These are phyloP conservation scores for Ophidiomyces ophidiicola DNA, from an alignment of 2,329 filamentous ascomycete species.

Conservation along the genomic window DNA sequence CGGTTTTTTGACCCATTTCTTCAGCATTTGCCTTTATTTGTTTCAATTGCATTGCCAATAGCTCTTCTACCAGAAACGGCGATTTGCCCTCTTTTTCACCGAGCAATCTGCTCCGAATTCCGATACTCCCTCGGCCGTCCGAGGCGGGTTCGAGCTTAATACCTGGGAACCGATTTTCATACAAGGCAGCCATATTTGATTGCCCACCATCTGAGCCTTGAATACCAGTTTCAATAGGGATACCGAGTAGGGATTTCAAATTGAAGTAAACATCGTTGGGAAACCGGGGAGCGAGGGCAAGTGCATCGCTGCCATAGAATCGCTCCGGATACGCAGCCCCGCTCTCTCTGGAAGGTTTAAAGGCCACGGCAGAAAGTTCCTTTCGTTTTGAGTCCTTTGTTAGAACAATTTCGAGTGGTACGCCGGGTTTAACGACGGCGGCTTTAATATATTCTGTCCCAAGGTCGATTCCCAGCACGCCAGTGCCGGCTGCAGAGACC, in stretches of 20 bases:
- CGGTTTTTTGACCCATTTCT: constrained; percentile 57
- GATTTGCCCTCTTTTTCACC: constrained; percentile 51
- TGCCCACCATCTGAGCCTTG: constrained; percentile 29
- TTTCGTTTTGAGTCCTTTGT: constrained; percentile 97
- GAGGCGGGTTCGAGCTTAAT: constrained; percentile 50
- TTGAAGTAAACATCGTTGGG: constrained; percentile 92
- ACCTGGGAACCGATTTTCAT: constrained; percentile 64
- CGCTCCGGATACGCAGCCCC: constrained; percentile 68
- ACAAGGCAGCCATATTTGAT: constrained; percentile 51
- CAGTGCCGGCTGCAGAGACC: constrained; percentile 49
- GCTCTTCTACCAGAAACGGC: constrained; percentile 69
- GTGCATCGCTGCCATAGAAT: constrained; percentile 80
- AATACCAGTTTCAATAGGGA: constrained; percentile 42
- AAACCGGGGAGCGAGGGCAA: constrained; percentile 75
- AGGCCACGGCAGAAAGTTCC: constrained; percentile 79
- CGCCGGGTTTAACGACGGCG: constrained; percentile 86
- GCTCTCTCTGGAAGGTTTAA: constrained; percentile 68
- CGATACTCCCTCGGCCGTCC: constrained; percentile 52
- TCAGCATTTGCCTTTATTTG: constrained; percentile 85
- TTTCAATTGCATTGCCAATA: constrained; percentile 91
- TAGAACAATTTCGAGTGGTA: constrained; percentile 92
- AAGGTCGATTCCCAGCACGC: constrained; percentile 83
- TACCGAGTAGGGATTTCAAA: constrained; percentile 77
- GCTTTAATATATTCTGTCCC: constrained; percentile 97
- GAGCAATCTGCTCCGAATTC: constrained; percentile 67